These are phyloP conservation scores for Trichosporon inkin DNA, from an alignment of 1,284 basidiomycete genomes.

Conservation along the genomic window DNA sequence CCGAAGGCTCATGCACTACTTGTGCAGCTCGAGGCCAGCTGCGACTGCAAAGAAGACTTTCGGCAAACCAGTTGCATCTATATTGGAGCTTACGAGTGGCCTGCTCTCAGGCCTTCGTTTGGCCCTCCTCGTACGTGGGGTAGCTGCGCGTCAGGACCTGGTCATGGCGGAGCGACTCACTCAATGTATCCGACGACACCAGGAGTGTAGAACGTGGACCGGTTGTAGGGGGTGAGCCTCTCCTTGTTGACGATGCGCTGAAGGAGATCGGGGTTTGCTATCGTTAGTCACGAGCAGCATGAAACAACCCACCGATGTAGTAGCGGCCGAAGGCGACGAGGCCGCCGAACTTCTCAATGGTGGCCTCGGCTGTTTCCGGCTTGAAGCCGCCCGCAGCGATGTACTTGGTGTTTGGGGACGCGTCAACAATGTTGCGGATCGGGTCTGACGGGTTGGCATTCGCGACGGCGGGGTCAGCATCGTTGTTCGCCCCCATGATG, in stretches of 20 bases:
- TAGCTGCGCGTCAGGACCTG: neutral
- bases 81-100: no score
- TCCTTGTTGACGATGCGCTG: constrained; percentile 49
- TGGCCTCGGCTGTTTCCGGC: constrained; percentile 31
- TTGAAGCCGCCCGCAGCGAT: constrained; percentile 56
- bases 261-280: constrained; percentile 57
- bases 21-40: no score
- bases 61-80: no score
- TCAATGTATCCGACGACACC: constrained; percentile 29
- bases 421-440: constrained; percentile 25
- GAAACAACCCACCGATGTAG: constrained; percentile 53
- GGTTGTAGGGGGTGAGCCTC: constrained; percentile 44
- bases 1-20: no score
- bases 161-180: constrained; percentile 12
- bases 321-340: constrained; percentile 55
- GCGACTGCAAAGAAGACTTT: no score
- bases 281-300: neutral
- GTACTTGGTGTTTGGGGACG: constrained; percentile 37
- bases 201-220: constrained; percentile 31
- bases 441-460: constrained; percentile 25
- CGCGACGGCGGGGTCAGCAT: constrained; percentile 13
- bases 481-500: constrained; percentile 22
- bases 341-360: constrained; percentile 46
- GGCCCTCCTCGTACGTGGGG: neutral
- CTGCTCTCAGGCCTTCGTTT: no score